Evolutionary conservation across 345 rosid species (phyloP).

Genomic region (Syzygium grande): DNA sequence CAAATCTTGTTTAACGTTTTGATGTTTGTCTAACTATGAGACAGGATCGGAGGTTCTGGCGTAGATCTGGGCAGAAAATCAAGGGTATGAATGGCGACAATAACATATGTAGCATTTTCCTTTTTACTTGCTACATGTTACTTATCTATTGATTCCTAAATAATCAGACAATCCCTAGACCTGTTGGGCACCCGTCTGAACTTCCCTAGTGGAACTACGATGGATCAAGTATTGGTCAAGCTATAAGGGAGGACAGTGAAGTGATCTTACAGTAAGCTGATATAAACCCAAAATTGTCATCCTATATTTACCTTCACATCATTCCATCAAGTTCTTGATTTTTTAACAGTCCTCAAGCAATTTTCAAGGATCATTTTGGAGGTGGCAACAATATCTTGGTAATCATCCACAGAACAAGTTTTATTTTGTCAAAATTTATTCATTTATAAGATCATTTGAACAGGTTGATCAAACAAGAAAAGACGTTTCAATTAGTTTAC

Average conservation of each 20-base stretch:
- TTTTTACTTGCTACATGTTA: background rate
- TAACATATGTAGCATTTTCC: background rate
- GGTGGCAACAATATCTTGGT: slow-evolving; percentile 93
- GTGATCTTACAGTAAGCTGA: slow-evolving; percentile 67
- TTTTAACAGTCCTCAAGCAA: slow-evolving; percentile 75
- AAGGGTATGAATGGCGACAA: slow-evolving; percentile 35
- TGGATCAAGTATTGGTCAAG: slow-evolving; percentile 89
- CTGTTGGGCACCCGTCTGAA: slow-evolving; percentile 78
- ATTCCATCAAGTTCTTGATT: background rate
- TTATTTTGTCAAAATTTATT: background rate
- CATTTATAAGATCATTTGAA: rapidly evolving
- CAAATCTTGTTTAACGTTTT: background rate
- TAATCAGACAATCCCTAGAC: slow-evolving; percentile 54
- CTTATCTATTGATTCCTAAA: background rate
- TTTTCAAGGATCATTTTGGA: slow-evolving; percentile 85
- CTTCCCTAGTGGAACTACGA: slow-evolving; percentile 94
- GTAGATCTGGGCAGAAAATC: slow-evolving; percentile 30
- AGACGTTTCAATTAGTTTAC: background rate
- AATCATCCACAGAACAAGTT: slow-evolving; percentile 8
- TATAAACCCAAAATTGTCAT: background rate
- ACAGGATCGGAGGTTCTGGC: slow-evolving; percentile 75
- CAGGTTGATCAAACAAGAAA: background rate
- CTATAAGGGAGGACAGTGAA: slow-evolving; percentile 89
- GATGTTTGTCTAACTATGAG: background rate
- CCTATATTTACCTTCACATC: background rate